phyloP scores from a whole-genome alignment of 495 filamentous ascomycete genomes.

The Xylaria flabelliformis region DNA sequence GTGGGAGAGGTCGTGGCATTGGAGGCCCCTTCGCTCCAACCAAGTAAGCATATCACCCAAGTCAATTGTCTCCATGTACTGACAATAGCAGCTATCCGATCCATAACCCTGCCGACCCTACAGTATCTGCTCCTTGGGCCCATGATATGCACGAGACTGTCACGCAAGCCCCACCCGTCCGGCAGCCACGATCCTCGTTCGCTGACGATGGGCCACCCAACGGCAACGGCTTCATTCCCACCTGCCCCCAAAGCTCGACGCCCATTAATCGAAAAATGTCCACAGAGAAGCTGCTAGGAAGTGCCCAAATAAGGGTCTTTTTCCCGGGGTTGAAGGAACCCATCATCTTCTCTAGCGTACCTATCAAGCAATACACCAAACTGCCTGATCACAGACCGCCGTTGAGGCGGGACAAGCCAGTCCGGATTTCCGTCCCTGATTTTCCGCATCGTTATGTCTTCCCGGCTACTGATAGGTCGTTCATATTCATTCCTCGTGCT shows the following conservation, averaged over 20 bases:
- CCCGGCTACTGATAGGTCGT: constrained; percentile 85
- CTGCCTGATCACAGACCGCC: constrained; percentile 95
- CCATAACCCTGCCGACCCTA: constrained; percentile 57
- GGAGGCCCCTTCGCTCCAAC: constrained; percentile 63
- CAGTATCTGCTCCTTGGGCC: constrained; percentile 78
- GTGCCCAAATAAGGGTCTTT: constrained; percentile 81
- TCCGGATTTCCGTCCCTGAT: constrained; percentile 88
- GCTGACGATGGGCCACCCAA: constrained; percentile 52
- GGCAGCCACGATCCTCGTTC: constrained; percentile 44
- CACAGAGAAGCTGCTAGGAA: constrained; percentile 68
- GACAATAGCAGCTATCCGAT: constrained; percentile 50
- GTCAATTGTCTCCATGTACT: constrained; percentile 29
- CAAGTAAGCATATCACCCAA: constrained; percentile 53
- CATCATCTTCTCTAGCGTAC: constrained; percentile 71
- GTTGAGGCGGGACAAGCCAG: constrained; percentile 93
- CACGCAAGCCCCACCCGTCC: constrained; percentile 51
- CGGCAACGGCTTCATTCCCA: constrained; percentile 53
- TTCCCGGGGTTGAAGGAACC: constrained; percentile 76
- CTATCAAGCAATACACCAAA: constrained; percentile 85
- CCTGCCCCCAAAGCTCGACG: constrained; percentile 48
- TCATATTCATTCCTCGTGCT: constrained; percentile 97
- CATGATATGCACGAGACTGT: constrained; percentile 95
- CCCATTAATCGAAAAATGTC: constrained; percentile 66
- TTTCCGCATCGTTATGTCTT: constrained; percentile 84
- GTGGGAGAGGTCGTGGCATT: constrained; percentile 58